Percentiles rank a stretch among this genome's conserved stretches.
Conservation (phyloP, 169 alveolate genomes). For the Plasmodium gaboni region DNA sequence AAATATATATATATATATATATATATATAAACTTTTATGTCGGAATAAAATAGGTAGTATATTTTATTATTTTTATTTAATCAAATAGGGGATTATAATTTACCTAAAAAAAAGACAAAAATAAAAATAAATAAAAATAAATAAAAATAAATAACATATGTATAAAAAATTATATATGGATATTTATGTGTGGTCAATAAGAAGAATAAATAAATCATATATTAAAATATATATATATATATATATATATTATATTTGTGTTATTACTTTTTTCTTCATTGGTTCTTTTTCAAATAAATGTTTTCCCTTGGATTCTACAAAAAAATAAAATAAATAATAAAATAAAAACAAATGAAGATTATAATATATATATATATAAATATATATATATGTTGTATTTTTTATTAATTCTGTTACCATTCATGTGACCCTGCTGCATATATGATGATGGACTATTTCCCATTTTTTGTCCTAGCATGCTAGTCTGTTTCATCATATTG, state of each 20-base stretch:
- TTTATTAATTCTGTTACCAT: background rate
- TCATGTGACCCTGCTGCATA: constrained; percentile 24
- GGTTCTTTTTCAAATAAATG: constrained; percentile 75
- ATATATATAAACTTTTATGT: background rate
- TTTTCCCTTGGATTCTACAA: constrained; percentile 57
- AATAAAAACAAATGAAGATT: background rate
- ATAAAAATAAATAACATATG: background rate
- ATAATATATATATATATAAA: background rate
- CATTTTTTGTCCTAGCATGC: constrained; percentile 35
- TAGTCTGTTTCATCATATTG: constrained; percentile 15
- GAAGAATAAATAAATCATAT: background rate
- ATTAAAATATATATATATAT: background rate
- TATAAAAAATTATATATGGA: background rate
- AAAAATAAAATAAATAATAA: background rate
- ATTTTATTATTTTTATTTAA: background rate
- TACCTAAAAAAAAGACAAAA: constrained; percentile 14
- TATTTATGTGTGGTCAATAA: background rate
- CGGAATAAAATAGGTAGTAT: background rate
- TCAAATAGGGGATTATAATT: constrained; percentile 66
- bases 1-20: background rate
- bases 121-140: background rate
- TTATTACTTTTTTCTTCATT: constrained; percentile 49
- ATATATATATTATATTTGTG: background rate
- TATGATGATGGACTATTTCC: constrained; percentile 23
- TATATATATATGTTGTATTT: background rate